Conservation (phyloP, 495 filamentous ascomycete genomes). For the Hypoxylon trugodes region DNA sequence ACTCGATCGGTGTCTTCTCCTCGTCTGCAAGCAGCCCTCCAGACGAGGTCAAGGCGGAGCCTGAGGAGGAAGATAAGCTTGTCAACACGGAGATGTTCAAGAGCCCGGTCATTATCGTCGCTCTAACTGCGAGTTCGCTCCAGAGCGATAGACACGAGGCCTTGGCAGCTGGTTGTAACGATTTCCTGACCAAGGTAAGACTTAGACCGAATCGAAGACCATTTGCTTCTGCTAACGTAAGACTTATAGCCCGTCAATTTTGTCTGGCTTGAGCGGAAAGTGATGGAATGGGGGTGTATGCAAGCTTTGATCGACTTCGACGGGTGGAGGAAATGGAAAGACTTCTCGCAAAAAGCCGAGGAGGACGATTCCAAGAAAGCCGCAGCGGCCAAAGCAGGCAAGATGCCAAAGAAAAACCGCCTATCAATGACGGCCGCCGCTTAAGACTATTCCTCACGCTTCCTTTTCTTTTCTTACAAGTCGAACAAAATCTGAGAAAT, state of each 20-base stretch:
- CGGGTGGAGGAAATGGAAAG: constrained; percentile 97
- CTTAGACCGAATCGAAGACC: neutral
- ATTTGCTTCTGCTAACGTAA: constrained; percentile 14
- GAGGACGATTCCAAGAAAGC: constrained; percentile 47
- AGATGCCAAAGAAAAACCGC: constrained; percentile 51
- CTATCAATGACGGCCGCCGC: constrained; percentile 43
- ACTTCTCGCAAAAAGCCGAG: constrained; percentile 63
- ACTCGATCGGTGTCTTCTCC: constrained; percentile 86
- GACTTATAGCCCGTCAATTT: constrained; percentile 85
- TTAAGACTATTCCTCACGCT: neutral
- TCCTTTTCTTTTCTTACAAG: neutral
- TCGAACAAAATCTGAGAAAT: neutral
- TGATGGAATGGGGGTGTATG: constrained; percentile 99
- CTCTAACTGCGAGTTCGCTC: constrained; percentile 89
- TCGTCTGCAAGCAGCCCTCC: constrained; percentile 53
- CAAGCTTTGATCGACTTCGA: constrained; percentile 98
- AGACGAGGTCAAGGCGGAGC: constrained; percentile 47
- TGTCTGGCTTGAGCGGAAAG: constrained; percentile 95
- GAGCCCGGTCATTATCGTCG: constrained; percentile 96
- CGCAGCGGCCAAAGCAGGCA: constrained; percentile 39
- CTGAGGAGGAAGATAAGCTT: constrained; percentile 71
- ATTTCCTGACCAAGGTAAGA: constrained; percentile 95
- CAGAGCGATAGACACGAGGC: constrained; percentile 96
- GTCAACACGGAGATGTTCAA: constrained; percentile 81
- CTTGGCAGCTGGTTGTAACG: constrained; percentile 94